A percentile compares a stretch with the other conserved stretches of the same genome.
Evolutionary conservation across 1,284 basidiomycete genomes (phyloP).

Genomic region (Afroboletus lepidellus): DNA sequence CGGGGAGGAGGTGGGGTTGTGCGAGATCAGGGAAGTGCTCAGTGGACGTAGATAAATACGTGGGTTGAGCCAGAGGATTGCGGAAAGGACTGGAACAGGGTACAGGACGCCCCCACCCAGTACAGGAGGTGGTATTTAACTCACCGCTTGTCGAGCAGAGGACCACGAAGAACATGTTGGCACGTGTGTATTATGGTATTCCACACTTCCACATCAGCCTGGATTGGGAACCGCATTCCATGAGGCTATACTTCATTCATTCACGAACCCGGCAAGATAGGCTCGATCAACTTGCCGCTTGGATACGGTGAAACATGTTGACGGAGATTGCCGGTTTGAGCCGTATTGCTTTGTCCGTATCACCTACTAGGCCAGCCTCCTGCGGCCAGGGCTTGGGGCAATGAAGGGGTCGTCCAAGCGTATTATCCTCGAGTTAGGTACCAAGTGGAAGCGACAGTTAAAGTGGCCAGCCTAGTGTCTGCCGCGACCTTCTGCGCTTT

Average conservation of each 20-base stretch:
- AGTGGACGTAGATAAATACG: slow-evolving; percentile 8
- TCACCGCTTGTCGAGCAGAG: slow-evolving; percentile 8
- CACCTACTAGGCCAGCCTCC: neutral
- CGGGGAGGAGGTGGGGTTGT: neutral
- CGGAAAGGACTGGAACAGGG: neutral
- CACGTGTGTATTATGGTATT: slow-evolving; percentile 27
- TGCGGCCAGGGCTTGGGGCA: neutral
- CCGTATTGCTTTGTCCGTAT: slow-evolving; percentile 8
- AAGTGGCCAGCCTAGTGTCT: neutral
- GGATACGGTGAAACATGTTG: slow-evolving; percentile 11
- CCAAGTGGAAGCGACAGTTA: neutral
- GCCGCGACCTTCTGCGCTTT: neutral
- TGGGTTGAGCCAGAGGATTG: neutral
- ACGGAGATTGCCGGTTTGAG: slow-evolving; percentile 18
- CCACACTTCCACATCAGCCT: slow-evolving; percentile 21
- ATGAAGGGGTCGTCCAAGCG: neutral
- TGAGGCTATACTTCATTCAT: slow-evolving; percentile 21
- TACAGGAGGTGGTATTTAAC: slow-evolving; percentile 28
- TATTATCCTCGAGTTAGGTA: neutral
- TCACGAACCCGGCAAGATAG: slow-evolving; percentile 7
- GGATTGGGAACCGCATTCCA: slow-evolving; percentile 16
- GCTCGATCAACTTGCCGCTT: slow-evolving; percentile 5
- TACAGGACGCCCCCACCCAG: neutral
- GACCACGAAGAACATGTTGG: slow-evolving; percentile 9
- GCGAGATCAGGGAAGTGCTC: slow-evolving; percentile 1